Conservation (phyloP, 805 yeast species). For the Saccharomycopsis selenospora region DNA sequence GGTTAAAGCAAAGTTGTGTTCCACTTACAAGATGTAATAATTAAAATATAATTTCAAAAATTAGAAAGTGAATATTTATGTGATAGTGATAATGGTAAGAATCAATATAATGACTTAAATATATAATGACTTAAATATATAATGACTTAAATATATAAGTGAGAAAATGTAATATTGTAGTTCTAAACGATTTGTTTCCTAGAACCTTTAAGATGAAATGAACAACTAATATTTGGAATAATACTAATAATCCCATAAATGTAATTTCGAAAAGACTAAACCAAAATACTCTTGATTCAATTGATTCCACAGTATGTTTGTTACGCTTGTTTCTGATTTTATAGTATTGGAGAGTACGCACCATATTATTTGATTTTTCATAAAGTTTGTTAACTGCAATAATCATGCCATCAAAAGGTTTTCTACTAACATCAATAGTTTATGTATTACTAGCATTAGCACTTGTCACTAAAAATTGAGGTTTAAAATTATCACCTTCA, state of each 20-base stretch:
- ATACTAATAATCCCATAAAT: constrained; percentile 62
- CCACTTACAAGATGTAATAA: constrained; percentile 26
- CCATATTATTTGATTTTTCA: constrained; percentile 47
- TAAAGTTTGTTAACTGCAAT: constrained; percentile 52
- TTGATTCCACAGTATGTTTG: constrained; percentile 64
- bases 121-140: too few species aligned
- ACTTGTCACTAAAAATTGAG: constrained; percentile 46
- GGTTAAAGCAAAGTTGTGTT: constrained; percentile 65
- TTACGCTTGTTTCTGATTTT: constrained; percentile 87
- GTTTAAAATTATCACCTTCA: constrained; percentile 43
- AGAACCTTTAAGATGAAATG: constrained; percentile 52
- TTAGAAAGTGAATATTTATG: too few species aligned
- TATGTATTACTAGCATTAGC: constrained; percentile 23
- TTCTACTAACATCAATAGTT: constrained; percentile 19
- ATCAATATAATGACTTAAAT: too few species aligned
- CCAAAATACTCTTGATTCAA: constrained; percentile 54
- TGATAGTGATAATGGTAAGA: too few species aligned
- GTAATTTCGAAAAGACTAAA: constrained; percentile 60
- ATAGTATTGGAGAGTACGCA: constrained; percentile 67
- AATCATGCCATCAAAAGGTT: constrained; percentile 24
- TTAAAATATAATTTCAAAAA: too few species aligned
- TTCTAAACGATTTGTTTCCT: constrained; percentile 18
- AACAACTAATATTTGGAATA: constrained; percentile 58
- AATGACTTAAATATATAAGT: too few species aligned
- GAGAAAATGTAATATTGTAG: too few species aligned